A percentile compares a stretch with the other conserved stretches of the same genome.
Evolutionary conservation across 345 rosid genomes (phyloP).

Genomic region (Euphorbia pulcherrima): DNA sequence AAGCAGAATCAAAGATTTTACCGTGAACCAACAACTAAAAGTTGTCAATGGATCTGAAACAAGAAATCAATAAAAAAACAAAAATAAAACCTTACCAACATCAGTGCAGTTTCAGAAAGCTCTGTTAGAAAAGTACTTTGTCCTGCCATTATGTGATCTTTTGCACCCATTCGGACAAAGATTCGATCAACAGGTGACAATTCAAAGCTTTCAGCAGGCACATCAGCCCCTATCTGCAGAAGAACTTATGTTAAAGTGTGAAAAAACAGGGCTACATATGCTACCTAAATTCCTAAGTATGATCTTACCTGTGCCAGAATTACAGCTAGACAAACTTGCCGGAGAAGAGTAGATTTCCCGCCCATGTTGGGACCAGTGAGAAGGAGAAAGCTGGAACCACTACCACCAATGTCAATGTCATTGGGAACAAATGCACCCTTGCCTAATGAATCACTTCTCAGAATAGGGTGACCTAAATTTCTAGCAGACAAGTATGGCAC

Average conservation of each 20-base stretch:
- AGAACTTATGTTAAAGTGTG: constrained; percentile 14
- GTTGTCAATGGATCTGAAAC: neutral
- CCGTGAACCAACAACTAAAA: constrained; percentile 4
- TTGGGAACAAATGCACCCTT: constrained; percentile 88
- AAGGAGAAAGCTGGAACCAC: constrained; percentile 71
- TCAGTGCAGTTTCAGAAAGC: constrained; percentile 90
- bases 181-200: constrained; percentile 81
- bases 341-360: constrained; percentile 97
- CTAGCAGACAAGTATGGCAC: constrained; percentile 65
- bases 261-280: constrained; percentile 5
- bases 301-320: constrained; percentile 82
- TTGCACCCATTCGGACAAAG: constrained; percentile 96
- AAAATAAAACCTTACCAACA: constrained; percentile 57
- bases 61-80: neutral
- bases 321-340: constrained; percentile 91
- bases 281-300: constrained; percentile 8
- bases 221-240: constrained; percentile 84
- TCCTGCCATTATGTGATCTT: constrained; percentile 90
- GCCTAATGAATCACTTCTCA: constrained; percentile 83
- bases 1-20: neutral
- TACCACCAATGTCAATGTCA: constrained; percentile 67
- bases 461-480: constrained; percentile 82
- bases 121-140: constrained; percentile 96
- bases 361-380: constrained; percentile 99
- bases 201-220: constrained; percentile 82